Base-by-base conservation (phyloP, 2,329 filamentous ascomycete genomes). In the Alternaria viburni region DNA sequence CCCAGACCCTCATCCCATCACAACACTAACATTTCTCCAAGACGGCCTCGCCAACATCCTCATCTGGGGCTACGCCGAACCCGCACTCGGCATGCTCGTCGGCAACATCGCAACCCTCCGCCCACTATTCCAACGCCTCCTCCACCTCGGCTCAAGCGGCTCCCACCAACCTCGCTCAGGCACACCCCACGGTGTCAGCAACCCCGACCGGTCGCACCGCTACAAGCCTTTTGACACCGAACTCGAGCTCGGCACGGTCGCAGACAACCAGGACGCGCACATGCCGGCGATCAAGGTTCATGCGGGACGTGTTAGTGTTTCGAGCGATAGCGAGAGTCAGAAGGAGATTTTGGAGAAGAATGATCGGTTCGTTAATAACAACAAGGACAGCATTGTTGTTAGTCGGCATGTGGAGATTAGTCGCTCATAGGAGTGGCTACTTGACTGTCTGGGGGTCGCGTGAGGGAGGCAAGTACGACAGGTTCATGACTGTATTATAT, bases 21-120 rank as follows among this genome's bases (percentile, higher is more conserved):
- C 21, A 44, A 3, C 36, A n/a, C 21, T 12, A n/a, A 19, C 32
- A 8, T 57, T 21, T 10, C 41, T 7, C 2, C 7, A 9, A 70
- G 67, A 75, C 52, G 72, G 70, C 26, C 68, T 80, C 21, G 77
- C 73, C 17, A 70, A 80, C 51, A 70, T 80, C 21, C 67, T 79
- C 26, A 75, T 79, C 45, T 80, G 77, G 78, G 77, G 77, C 4
- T 79, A 77, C 52, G 77, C 77, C 7, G 78, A 79, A 41, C 77
- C 76, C n/a, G 77, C 73, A 5, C 72, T 79, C 6, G 77, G 77
- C 6, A 71, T 79, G 62, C 71, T 79, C 13, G 77, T 79, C 6
- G 78, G 75, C 13, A 77, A 73, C 54, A 68, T 79, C 8, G 71
- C 73, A 5, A 79, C 77, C 1, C 69, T 80, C 12, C 73, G 76